Base-by-base conservation (phyloP, 169 alveolate genomes). In the Eimeria necatrix region DNA sequence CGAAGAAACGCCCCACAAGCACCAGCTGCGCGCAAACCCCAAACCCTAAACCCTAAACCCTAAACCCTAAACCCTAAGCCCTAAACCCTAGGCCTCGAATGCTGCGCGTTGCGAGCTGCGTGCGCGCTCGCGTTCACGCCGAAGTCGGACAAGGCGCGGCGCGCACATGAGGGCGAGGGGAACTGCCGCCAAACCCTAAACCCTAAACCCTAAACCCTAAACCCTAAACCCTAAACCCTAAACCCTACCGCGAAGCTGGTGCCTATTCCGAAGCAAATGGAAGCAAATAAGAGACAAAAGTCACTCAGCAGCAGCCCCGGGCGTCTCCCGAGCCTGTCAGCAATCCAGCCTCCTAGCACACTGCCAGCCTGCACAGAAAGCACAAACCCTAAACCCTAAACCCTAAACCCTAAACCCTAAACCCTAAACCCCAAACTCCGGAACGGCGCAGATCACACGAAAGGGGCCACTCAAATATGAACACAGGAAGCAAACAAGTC, bases 281-380 rank as follows among this genome's bases (percentile, higher is more conserved):
- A 9, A 48, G 78, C 95, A 1, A 74, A 22, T 4, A 91, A 46
- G 49, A 91, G 48, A 60, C 68, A 91, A 12, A 91, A 5, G 91
- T 91, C 95, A 20, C 86, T 60, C 49, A 78, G 85, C 41, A 76
- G 68, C 49, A 91, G 64, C 46, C 81, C 83, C 3, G 68, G 53
- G 4, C 86, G 86, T 22, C 95, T 80, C 14, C 95, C 95, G 18
- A 76, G 7, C 76, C 73, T 20, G 51, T 91, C 95, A 2, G 95
- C 64, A 52, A 74, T 32, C 68, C 53, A 24, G 48, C 94, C 94
- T 5, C 94, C 94, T 46, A 56, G 8, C 1, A 74, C 49, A 26
- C 86, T 56, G 46, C 90, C 94, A 4, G 74, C 32, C 93, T 86
- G 93, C 46, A n/a, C 84, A 32, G 8, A 9, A 32, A n/a, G 9